Evolutionary conservation across 2,329 filamentous ascomycete genomes (phyloP), one percentile per base, ranked within the genome.

Genomic region (Zymoseptoria brevis): DNA sequence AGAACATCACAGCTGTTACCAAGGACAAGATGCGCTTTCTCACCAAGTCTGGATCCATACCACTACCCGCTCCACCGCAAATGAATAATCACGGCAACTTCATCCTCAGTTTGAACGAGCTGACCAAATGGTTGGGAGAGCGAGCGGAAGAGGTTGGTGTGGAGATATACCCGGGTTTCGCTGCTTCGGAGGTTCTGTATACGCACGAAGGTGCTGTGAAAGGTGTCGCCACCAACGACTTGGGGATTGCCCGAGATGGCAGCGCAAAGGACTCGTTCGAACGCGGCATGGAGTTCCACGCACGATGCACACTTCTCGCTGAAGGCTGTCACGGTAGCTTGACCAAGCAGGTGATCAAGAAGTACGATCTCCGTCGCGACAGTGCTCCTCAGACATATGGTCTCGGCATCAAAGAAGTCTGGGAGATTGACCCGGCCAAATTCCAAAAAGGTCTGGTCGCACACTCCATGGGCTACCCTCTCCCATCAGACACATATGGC

Each of bases 1-100:
- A 91, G 75, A 81, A 90, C 75, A 89, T 87, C 60, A 99, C 94
- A 1, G 87, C 91, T 19, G 93, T 91, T 4, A 87, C 84, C 63
- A 79, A 79, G 54, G 94, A 99, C 71, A 87, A 86, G 76, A 96
- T 99, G 93, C 87, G 90, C 67, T 96, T 96, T 76, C 81, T 99
- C 62, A 97, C 93, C 53, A 88, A 92, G 77, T 88, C 81, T 57
- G 80, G 80, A 62, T 80, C 91, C 0, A 84, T 96, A 59, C 90
- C 90, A 5, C 79, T 97, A 56, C 94, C 93, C 1, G 85, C 87
- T 11, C 94, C 94, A 51, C 94, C 94, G 30, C 94, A 97, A 78
- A 99, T 99, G 94, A 85, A 92, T 79, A 99, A 99, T 74, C 84
- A 96, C 70, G 94, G 94, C 66, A 99, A 99, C 77, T 97, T 95